Evolutionary conservation across 441 rosid species (phyloP), one percentile per base, ranked within the genome.

Genomic region (Omphalea diandra): DNA sequence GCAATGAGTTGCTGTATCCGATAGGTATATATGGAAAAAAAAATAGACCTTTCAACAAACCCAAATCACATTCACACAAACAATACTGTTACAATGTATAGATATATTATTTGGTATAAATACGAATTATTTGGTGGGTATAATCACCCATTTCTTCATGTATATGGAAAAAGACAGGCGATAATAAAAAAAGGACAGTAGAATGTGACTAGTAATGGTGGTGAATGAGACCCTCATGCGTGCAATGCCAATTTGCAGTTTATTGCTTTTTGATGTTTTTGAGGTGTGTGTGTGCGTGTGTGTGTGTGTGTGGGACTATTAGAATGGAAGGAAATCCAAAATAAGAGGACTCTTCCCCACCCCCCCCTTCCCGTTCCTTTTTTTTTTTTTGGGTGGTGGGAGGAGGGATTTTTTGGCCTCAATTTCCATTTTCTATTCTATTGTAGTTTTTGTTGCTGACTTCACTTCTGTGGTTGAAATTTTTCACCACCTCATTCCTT

Each of bases 21-120:
- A 1, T 56, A 41, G 32, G 40, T 43, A 68, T 68, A 56, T 81
- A 83, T 85, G 75, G 80, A 70, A 73, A 73, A 63, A 68, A 55
- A 52, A 63, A 82, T 74, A 61, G 78, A 84, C 85, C 75, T 73
- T 72, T 67, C 74, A 80, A 79, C 86, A 71, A 79, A 70, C 75
- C 73, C 69, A 15, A 32, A 43, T 61, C 24, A 70, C 35, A 26
- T 15, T 65, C n/a, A 64, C 66, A 68, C 62, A 35, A 29, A 22
- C 29, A 59, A 14, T 41, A 52, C 47, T 65, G 53, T 35, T 32
- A 43, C 18, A 27, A n/a, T n/a, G n/a, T n/a, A n/a, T n/a, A n/a
- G n/a, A 73, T 72, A 65, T 32, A 53, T 57, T 66, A 68, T 59
- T 50, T 61, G 47, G 56, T 53, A 63, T 32, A 35, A 74, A 36